A percentile compares a stretch with the other conserved stretches of the same genome.
Conservation (phyloP, 495 filamentous ascomycete species). For the Lichenothelia convexa region DNA sequence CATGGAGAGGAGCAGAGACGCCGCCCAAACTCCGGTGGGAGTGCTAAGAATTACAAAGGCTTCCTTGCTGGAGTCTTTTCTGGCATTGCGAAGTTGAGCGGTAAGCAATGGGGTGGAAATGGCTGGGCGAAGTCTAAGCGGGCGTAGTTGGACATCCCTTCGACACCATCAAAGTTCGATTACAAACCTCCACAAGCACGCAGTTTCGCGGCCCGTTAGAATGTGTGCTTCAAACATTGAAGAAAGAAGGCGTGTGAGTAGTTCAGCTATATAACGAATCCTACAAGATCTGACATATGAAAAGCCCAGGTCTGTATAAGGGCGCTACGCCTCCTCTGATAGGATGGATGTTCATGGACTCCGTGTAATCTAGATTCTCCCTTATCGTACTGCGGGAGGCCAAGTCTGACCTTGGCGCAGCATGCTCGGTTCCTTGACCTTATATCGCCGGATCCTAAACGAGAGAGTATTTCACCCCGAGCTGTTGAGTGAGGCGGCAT, state of each 20-base stretch:
- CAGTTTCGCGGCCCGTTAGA: constrained; percentile 79
- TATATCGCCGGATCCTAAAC: constrained; percentile 67
- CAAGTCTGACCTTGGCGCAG: constrained; percentile 18
- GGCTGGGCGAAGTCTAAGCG: neutral
- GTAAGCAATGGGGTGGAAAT: constrained; percentile 27
- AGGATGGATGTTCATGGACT: constrained; percentile 98
- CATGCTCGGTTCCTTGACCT: constrained; percentile 81
- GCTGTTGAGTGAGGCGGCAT: neutral
- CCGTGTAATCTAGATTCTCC: constrained; percentile 42
- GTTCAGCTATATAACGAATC: too few relatives aligned
- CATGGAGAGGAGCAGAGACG: too few relatives aligned
- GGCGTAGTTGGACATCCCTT: constrained; percentile 55
- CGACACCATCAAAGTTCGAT: constrained; percentile 88
- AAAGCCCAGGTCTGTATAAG: constrained; percentile 67
- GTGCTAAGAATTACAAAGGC: constrained; percentile 50
- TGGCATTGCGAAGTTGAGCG: constrained; percentile 75
- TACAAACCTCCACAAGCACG: constrained; percentile 63
- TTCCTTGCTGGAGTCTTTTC: constrained; percentile 92
- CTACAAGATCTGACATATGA: too few relatives aligned
- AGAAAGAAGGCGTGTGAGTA: constrained; percentile 70
- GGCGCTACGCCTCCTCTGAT: constrained; percentile 77
- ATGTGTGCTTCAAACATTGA: constrained; percentile 63
- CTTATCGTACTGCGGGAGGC: too few relatives aligned
- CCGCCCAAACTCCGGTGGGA: constrained; percentile 2
- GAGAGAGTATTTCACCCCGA: constrained; percentile 45